Evolutionary conservation across 495 filamentous ascomycete species (phyloP), one percentile per base, ranked within the genome.

Genomic region (Bombardia bombarda): DNA sequence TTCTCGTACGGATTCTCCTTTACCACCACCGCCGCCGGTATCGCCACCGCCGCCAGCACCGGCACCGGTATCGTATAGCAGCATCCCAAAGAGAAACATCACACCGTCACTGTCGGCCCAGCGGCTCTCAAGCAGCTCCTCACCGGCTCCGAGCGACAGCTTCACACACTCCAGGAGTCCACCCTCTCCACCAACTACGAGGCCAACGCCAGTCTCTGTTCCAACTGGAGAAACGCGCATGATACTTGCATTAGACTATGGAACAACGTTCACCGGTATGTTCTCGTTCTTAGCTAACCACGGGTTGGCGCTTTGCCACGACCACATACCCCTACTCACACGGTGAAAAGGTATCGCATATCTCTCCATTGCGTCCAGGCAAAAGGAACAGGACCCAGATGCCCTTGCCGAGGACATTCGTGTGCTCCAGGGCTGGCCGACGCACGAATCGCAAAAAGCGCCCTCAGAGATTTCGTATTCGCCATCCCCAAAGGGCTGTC

Each of bases 201-300:
- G 31, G 18, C 14, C 43, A 10, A 22, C 30, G 13, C 28, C 19
- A 16, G 21, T 23, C 1, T n/a, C n/a, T n/a, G 19, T 35, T 1
- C 34, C 42, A 2, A 17, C 36, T 0, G 32, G 40, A 8, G 42
- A 46, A 24, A 49, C 52, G 2, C 52, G 57, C 17, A 47, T 65
- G 25, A 34, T 63, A 12, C 19, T 65, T 13, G 60, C 50, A n/a
- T 7, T 65, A 1, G 62, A 65, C 40, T 65, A 65, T 42, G 62
- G 62, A n/a, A 65, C 62, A 0, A 63, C 62, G 0, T 60, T 55
- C 14, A 63, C 55, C 10, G 62, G 59, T 42, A 32, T 12, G 39
- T 32, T 18, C 7, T 16, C 17, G 18, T 21, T 1, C 20, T 2
- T 38, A 2, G 5, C 19, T 19, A 10, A 37, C 34, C 20, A 37